A percentile compares a stretch with the other conserved stretches of the same genome.
These are phyloP conservation scores for Yamagishiella unicocca DNA, from an alignment of 139 green algal species.

Conservation along the genomic window DNA sequence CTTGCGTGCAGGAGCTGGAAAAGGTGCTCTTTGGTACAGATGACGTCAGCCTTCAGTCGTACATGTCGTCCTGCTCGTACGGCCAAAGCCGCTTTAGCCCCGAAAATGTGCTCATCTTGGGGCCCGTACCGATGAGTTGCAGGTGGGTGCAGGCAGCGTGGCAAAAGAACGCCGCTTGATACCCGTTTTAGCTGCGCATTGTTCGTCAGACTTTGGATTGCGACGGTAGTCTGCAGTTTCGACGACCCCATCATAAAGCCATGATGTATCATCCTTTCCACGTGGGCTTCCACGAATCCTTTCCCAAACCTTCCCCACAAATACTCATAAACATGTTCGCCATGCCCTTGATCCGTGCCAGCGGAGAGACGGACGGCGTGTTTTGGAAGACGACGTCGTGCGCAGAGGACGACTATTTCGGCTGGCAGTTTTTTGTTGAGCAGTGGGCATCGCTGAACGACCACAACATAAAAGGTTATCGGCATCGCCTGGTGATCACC, in stretches of 20 bases:
- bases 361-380: too few species aligned
- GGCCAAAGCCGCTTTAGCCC: neutral
- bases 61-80: constrained; percentile 16
- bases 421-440: constrained; percentile 11
- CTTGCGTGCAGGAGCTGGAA: constrained; percentile 19
- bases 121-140: constrained; percentile 5
- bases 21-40: neutral
- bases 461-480: neutral
- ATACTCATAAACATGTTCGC: too few species aligned
- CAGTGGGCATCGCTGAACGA: neutral
- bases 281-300: too few species aligned
- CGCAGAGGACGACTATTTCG: neutral
- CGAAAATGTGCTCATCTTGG: constrained; percentile 25
- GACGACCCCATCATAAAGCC: too few species aligned
- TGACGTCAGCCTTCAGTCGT: neutral
- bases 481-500: constrained; percentile 12
- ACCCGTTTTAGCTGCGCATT: too few species aligned
- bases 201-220: too few species aligned
- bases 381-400: neutral
- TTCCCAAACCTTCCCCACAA: too few species aligned
- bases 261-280: too few species aligned
- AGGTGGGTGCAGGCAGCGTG: too few species aligned
- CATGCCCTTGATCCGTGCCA: too few species aligned
- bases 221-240: too few species aligned
- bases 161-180: too few species aligned